Conservation (phyloP, 495 filamentous ascomycete species). For the Podospora fimiseda region DNA sequence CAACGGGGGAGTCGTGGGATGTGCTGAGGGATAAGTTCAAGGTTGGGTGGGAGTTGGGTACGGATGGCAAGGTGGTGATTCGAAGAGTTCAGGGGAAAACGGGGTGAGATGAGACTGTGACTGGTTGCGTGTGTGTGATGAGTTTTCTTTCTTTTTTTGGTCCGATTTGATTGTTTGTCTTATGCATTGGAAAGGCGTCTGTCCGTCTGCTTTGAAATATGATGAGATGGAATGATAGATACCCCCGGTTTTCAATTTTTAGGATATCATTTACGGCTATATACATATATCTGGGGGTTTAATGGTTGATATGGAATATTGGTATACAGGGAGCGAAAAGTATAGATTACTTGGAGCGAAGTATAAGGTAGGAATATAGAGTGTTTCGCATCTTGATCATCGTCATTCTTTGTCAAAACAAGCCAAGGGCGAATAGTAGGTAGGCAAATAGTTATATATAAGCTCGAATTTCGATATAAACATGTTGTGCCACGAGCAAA, state of each 20-base stretch:
- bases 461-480: not conserved
- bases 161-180: not conserved
- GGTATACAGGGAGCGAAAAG: not conserved
- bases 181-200: not conserved
- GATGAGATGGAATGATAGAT: not conserved
- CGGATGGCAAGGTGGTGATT: constrained; percentile 59
- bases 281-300: not conserved
- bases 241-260: not conserved
- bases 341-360: not conserved
- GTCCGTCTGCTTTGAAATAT: not conserved
- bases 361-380: too few relatives aligned
- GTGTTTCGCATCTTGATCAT: too few relatives aligned
- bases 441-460: not conserved
- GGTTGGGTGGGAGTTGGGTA: constrained; percentile 75
- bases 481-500: not conserved
- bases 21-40: constrained; percentile 56
- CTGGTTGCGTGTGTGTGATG: not conserved
- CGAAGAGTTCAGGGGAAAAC: constrained; percentile 41
- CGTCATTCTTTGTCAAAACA: too few relatives aligned
- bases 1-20: constrained; percentile 59
- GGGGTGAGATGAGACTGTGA: not conserved
- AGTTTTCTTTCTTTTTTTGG: not conserved
- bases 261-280: too few relatives aligned
- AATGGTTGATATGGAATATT: not conserved
- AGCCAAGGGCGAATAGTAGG: too few relatives aligned